Evolutionary conservation across 1,139 yeast species (phyloP).

Genomic region (Sporopachydermia cereana): DNA sequence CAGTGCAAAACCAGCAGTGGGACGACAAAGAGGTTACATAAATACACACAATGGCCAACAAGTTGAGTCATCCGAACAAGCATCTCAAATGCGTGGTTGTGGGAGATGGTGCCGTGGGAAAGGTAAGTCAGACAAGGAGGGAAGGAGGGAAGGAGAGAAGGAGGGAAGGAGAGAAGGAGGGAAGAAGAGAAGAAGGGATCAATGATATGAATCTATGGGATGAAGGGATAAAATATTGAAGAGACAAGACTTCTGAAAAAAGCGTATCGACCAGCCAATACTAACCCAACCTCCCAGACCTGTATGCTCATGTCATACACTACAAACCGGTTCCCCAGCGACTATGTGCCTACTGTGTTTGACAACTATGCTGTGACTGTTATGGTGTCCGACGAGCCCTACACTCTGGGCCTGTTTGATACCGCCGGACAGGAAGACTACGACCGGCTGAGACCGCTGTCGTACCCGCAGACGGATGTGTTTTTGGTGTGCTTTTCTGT

Average conservation of each 20-base stretch:
- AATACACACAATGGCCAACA: not conserved
- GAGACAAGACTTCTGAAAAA: too few species aligned
- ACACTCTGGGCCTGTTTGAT: constrained; percentile 89
- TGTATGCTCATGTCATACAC: constrained; percentile 86
- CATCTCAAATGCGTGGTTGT: constrained; percentile 82
- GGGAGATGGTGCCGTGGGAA: constrained; percentile 98
- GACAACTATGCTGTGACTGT: constrained; percentile 98
- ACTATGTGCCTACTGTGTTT: constrained; percentile 82
- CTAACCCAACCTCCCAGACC: constrained; percentile 35
- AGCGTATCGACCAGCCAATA: too few species aligned
- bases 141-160: too few species aligned
- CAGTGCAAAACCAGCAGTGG: not conserved
- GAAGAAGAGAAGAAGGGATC: too few species aligned
- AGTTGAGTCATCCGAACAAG: constrained; percentile 3
- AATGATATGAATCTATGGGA: too few species aligned
- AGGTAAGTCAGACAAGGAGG: too few species aligned
- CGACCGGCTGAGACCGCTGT: constrained; percentile 90
- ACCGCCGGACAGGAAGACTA: constrained; percentile 99
- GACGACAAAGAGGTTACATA: not conserved
- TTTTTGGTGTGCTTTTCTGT: constrained; percentile 91
- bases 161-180: too few species aligned
- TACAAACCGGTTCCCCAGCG: constrained; percentile 78
- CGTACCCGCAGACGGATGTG: constrained; percentile 95
- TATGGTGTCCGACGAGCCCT: constrained; percentile 97
- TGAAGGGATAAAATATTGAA: too few species aligned